A percentile compares a stretch with the other conserved stretches of the same genome.
Evolutionary conservation across 805 yeast species (phyloP).

Genomic region (Ogataea wickerhamii): DNA sequence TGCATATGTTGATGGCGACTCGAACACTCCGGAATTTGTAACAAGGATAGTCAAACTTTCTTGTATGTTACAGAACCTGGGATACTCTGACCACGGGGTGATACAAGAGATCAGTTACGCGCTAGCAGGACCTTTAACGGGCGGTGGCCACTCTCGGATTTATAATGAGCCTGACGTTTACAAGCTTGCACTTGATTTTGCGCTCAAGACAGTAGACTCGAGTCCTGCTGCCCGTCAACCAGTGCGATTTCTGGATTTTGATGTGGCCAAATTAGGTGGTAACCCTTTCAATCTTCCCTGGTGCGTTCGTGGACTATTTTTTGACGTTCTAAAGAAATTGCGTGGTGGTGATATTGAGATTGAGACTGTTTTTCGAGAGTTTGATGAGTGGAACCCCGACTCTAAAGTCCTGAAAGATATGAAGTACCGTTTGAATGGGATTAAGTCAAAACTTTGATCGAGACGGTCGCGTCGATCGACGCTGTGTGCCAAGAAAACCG

Average conservation of each 20-base stretch:
- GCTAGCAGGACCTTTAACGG: conserved; percentile 86
- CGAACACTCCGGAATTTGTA: conserved; percentile 77
- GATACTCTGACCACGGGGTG: conserved; percentile 81
- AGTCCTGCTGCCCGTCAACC: conserved; percentile 26
- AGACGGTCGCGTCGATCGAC: background rate
- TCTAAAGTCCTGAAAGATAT: conserved; percentile 78
- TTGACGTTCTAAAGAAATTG: conserved; percentile 39
- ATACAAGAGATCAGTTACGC: conserved; percentile 76
- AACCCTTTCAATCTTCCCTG: conserved; percentile 90
- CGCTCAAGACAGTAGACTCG: conserved; percentile 60
- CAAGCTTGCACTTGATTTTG: conserved; percentile 69
- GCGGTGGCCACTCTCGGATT: conserved; percentile 90
- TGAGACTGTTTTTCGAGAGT: conserved; percentile 58
- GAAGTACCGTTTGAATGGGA: conserved; percentile 50
- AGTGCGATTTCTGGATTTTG: conserved; percentile 38
- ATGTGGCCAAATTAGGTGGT: conserved; percentile 60
- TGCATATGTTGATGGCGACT: conserved; percentile 79
- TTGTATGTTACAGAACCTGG: conserved; percentile 68
- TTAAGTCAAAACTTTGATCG: conserved; percentile 12
- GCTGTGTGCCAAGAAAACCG: too few species aligned
- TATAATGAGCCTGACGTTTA: conserved; percentile 85
- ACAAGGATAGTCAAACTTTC: conserved; percentile 70
- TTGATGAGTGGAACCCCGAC: conserved; percentile 85
- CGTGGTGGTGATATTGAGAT: conserved; percentile 55
- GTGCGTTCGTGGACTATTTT: conserved; percentile 82